These are phyloP conservation scores for Entoloma clypeatum DNA, from an alignment of 1,284 basidiomycete genomes.

Conservation along the genomic window DNA sequence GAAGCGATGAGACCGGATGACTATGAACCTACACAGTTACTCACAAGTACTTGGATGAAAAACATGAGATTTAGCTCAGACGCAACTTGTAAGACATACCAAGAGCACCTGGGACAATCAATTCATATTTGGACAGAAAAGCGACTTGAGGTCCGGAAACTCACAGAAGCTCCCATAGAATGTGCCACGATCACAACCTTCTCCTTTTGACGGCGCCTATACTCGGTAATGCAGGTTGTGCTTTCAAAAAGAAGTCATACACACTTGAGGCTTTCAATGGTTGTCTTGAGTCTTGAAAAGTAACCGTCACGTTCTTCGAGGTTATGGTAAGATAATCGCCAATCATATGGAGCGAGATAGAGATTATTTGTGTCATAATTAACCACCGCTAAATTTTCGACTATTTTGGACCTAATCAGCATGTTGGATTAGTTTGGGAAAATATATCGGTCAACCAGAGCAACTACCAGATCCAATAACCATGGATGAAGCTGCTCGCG, in stretches of 20 bases:
- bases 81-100: conserved; percentile 13
- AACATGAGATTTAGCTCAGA: conserved; percentile 9
- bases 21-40: conserved; percentile 22
- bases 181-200: conserved; percentile 90
- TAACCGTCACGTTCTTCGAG: conserved; percentile 91
- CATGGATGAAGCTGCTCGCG: conserved; percentile 88
- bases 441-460: neutral
- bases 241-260: conserved; percentile 19
- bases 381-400: conserved; percentile 89
- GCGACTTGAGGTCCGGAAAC: conserved; percentile 21
- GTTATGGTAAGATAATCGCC: conserved; percentile 90
- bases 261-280: conserved; percentile 82
- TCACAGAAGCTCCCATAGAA: conserved; percentile 82
- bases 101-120: conserved; percentile 15
- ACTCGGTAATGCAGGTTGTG: neutral
- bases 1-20: conserved; percentile 1
- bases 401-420: conserved; percentile 74
- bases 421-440: neutral
- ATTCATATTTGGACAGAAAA: conserved; percentile 1
- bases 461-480: conserved; percentile 90
- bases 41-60: conserved; percentile 57
- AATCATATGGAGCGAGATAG: conserved; percentile 85
- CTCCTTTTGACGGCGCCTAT: conserved; percentile 64
- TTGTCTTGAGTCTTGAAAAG: conserved; percentile 83
- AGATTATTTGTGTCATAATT: conserved; percentile 92